Conservation (phyloP, 2,329 filamentous ascomycete genomes). For the Pyrenochaeta sp. region DNA sequence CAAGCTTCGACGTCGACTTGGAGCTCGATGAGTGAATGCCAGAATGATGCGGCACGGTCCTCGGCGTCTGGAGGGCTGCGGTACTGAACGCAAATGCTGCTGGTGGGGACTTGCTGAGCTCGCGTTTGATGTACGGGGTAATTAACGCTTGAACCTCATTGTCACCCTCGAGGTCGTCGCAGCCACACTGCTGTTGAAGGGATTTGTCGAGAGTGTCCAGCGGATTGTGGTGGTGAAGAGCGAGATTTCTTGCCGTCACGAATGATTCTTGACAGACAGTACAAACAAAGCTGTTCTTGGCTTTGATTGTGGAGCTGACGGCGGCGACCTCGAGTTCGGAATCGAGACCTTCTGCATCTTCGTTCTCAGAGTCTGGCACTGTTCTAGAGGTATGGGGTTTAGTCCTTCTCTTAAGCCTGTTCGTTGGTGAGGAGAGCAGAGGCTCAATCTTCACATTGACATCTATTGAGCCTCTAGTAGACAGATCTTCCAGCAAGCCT, state of each 20-base stretch:
- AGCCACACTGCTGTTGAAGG: background rate
- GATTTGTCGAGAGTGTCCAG: background rate
- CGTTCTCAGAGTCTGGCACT: constrained; percentile 3
- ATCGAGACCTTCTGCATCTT: background rate
- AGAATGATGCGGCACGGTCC: constrained; percentile 4
- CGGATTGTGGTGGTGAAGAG: constrained; percentile 1
- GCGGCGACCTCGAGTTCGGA: background rate
- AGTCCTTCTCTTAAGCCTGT: constrained; percentile 1
- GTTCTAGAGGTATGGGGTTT: background rate
- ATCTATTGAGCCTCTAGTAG: constrained; percentile 1
- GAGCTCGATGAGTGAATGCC: constrained; percentile 3
- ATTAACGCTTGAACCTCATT: constrained; percentile 7
- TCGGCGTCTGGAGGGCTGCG: constrained; percentile 23
- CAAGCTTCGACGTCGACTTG: constrained; percentile 14
- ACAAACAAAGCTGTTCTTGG: background rate
- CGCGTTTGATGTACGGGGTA: constrained; percentile 30
- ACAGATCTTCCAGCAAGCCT: constrained; percentile 15
- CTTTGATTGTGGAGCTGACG: background rate
- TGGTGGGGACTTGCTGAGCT: constrained; percentile 25
- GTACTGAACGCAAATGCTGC: constrained; percentile 19
- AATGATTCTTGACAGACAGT: constrained; percentile 15
- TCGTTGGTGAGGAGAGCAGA: background rate
- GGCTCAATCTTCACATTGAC: constrained; percentile 14
- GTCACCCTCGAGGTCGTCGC: constrained; percentile 12
- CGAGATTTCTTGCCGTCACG: constrained; percentile 6